phyloP scores from a whole-genome alignment of 148 eudicot species.

The Diospyros lotus region DNA sequence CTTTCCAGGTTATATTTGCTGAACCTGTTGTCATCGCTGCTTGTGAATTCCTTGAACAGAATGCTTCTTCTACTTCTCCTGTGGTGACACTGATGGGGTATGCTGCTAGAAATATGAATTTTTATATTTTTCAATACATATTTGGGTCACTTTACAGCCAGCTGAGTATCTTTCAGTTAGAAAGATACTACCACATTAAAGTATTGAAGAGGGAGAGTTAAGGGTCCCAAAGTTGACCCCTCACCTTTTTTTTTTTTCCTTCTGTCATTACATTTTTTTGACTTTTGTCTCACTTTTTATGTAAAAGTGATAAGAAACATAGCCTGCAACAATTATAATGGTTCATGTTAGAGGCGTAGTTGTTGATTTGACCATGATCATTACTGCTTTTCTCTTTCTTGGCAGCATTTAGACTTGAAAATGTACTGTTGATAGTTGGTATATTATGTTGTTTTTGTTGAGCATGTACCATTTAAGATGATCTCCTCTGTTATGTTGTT shows the following conservation, averaged over 20 bases:
- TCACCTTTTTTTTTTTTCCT: neutral
- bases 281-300: too few species aligned
- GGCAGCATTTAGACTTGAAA: neutral
- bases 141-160: neutral
- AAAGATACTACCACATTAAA: neutral
- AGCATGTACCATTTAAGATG: neutral
- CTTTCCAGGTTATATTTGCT: slow-evolving; percentile 76
- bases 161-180: neutral
- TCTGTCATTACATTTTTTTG: too few species aligned
- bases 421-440: too few species aligned
- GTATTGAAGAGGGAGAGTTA: neutral
- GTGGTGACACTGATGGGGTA: slow-evolving; percentile 84
- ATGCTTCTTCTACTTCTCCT: slow-evolving; percentile 70
- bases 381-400: neutral
- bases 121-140: neutral
- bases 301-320: too few species aligned
- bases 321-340: too few species aligned
- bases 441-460: too few species aligned
- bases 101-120: slow-evolving; percentile 15
- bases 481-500: neutral
- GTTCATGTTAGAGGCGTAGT: neutral
- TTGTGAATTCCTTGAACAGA: slow-evolving; percentile 93
- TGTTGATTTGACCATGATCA: neutral
- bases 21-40: slow-evolving; percentile 88
- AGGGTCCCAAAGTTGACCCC: neutral